These are phyloP conservation scores for Claviceps sorghi DNA, from an alignment of 2,329 filamentous ascomycete species.

Conservation along the genomic window DNA sequence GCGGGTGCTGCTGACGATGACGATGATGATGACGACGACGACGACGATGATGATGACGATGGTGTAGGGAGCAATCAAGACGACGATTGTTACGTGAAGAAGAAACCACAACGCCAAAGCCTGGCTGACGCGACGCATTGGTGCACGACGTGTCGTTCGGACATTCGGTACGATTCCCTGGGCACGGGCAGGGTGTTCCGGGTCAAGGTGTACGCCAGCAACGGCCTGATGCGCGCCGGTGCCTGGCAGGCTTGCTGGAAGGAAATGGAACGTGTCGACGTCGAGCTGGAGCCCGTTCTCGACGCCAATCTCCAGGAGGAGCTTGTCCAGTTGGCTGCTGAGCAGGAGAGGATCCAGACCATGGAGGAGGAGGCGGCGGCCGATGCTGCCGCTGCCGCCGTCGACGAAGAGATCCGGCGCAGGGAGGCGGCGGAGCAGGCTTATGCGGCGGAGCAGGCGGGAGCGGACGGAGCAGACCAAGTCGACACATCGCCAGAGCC, in stretches of 20 bases:
- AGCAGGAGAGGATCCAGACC: slow-evolving; percentile 27
- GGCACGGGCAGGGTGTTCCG: slow-evolving; percentile 48
- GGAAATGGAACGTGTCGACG: slow-evolving; percentile 97
- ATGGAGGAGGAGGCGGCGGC: slow-evolving; percentile 12
- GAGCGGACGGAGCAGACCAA: slow-evolving; percentile 1
- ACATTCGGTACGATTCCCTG: slow-evolving; percentile 40
- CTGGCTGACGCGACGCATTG: slow-evolving; percentile 30
- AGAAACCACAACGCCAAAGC: slow-evolving; percentile 11
- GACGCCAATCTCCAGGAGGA: slow-evolving; percentile 42
- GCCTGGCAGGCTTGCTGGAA: slow-evolving; percentile 91
- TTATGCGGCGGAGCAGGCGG: slow-evolving; percentile 6
- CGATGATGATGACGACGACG: slow-evolving; percentile 33
- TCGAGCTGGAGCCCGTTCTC: slow-evolving; percentile 70
- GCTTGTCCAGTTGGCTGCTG: slow-evolving; percentile 39
- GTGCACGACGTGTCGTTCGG: slow-evolving; percentile 40
- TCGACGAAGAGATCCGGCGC: slow-evolving; percentile 9
- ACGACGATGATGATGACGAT: slow-evolving; percentile 21
- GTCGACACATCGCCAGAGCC: slow-evolving; percentile 5
- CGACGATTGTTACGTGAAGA: slow-evolving; percentile 4
- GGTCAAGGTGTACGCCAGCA: slow-evolving; percentile 85
- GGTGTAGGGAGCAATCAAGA: no score
- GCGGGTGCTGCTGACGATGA: slow-evolving; percentile 14
- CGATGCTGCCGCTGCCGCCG: slow-evolving; percentile 6
- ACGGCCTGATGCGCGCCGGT: slow-evolving; percentile 80
- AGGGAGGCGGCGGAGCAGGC: slow-evolving; percentile 16